A percentile compares a stretch with the other conserved stretches of the same genome.
These are phyloP conservation scores for Penicillium sp. DNA, from an alignment of 2,329 filamentous ascomycete species.

Conservation along the genomic window DNA sequence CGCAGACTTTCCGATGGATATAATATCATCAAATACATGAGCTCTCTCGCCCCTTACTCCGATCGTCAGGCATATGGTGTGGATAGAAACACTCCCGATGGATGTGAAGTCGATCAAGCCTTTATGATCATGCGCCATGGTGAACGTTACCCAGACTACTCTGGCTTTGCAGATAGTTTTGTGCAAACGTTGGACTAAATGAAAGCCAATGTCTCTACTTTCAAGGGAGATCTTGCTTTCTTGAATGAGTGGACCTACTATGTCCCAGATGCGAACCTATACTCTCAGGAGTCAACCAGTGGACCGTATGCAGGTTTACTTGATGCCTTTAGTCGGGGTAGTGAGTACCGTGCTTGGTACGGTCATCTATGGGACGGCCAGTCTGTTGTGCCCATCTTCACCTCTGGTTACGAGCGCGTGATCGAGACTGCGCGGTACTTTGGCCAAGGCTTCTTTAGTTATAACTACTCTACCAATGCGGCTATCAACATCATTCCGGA, in stretches of 20 bases:
- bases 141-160: constrained; percentile 22
- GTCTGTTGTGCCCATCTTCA: constrained; percentile 18
- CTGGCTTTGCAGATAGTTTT: constrained; percentile 15
- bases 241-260: constrained; percentile 23
- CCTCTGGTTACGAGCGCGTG: constrained; percentile 19
- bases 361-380: constrained; percentile 17
- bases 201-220: constrained; percentile 1
- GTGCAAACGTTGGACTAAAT: not conserved
- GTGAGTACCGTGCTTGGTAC: constrained; percentile 20
- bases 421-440: constrained; percentile 24
- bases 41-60: constrained; percentile 11
- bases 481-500: constrained; percentile 25
- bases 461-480: constrained; percentile 19
- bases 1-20: too few relatives aligned
- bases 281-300: constrained; percentile 15
- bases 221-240: constrained; percentile 19
- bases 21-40: too few relatives aligned
- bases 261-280: constrained; percentile 14
- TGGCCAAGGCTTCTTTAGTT: constrained; percentile 24
- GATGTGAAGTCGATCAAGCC: constrained; percentile 23
- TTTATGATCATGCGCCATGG: constrained; percentile 25
- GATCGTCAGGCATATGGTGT: constrained; percentile 17
- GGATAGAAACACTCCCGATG: constrained; percentile 16
- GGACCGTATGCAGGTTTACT: constrained; percentile 21
- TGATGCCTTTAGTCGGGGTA: constrained; percentile 15